phyloP scores from a whole-genome alignment of 345 rosid species.

The Eucalyptus sp. region DNA sequence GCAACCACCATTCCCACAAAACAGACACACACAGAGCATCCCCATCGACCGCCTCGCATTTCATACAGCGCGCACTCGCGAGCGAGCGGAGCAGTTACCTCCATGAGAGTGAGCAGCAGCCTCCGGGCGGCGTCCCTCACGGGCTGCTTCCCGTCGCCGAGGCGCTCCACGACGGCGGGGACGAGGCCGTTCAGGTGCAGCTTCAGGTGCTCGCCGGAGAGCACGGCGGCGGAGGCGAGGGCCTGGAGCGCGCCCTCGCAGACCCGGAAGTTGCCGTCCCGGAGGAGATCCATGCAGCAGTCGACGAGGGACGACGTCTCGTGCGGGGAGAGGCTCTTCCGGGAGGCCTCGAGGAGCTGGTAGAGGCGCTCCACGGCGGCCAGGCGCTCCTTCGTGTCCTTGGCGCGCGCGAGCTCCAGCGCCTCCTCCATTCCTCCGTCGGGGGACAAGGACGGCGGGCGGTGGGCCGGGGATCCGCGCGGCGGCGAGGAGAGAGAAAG shows the following conservation, averaged over 20 bases:
- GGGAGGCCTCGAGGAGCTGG: conserved; percentile 80
- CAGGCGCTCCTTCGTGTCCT: conserved; percentile 98
- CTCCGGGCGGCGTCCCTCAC: conserved; percentile 97
- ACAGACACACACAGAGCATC: background rate
- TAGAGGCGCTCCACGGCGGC: conserved; percentile 93
- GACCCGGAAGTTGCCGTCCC: conserved; percentile 83
- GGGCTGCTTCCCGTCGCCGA: conserved; percentile 90
- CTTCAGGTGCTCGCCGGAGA: conserved; percentile 89
- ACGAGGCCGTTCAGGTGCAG: conserved; percentile 88
- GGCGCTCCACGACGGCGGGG: conserved; percentile 87
- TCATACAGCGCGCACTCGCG: background rate
- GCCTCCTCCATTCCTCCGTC: conserved; percentile 81
- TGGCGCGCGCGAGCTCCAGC: conserved; percentile 87
- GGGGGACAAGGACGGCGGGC: background rate
- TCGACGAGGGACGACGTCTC: conserved; percentile 85
- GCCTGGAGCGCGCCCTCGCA: conserved; percentile 96
- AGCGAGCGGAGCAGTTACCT: conserved; percentile 26
- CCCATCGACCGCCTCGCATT: background rate
- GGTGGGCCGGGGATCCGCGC: background rate
- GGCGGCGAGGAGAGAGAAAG: background rate
- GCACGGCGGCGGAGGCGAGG: conserved; percentile 94
- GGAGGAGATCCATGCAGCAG: conserved; percentile 92
- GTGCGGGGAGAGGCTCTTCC: conserved; percentile 56
- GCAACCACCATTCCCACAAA: background rate
- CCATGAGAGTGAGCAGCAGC: conserved; percentile 91